Conservation (phyloP, 371 early-diverging fungal genomes). For the Umbelopsis sp. region DNA sequence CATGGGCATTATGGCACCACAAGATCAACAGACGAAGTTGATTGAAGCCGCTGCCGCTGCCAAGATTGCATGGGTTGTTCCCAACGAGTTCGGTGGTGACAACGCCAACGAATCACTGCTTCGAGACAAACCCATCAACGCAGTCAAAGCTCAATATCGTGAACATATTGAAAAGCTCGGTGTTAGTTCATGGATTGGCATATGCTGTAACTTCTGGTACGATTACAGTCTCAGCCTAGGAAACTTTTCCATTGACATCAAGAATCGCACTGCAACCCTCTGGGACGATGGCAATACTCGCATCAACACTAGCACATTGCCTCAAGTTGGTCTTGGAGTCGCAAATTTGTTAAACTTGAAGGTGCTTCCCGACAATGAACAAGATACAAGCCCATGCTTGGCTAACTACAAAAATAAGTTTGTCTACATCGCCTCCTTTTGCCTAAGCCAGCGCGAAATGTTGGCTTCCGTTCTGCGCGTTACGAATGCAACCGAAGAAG, state of each 20-base stretch:
- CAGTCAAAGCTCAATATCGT: not conserved
- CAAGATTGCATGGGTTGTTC: not conserved
- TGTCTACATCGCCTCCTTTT: not conserved
- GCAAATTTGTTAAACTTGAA: not conserved
- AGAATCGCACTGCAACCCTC: not conserved
- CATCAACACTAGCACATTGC: not conserved
- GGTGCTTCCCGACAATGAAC: slow-evolving; percentile 8
- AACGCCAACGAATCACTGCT: not conserved
- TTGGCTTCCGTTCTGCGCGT: not conserved
- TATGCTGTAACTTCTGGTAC: not conserved
- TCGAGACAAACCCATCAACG: not conserved
- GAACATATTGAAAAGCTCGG: slow-evolving; percentile 4
- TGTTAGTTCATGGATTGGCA: slow-evolving; percentile 7
- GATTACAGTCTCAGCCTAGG: not conserved
- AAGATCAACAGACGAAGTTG: not conserved
- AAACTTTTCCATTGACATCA: not conserved
- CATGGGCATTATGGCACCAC: not conserved
- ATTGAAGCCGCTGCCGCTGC: not conserved
- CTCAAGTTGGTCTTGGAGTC: not conserved
- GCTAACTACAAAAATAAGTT: not conserved
- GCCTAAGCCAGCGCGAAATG: not conserved
- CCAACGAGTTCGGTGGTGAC: not conserved
- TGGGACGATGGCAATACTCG: not conserved
- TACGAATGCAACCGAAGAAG: not conserved
- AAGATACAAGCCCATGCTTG: slow-evolving; percentile 7